These are phyloP conservation scores for Acacia melanoxylon DNA, from an alignment of 306 rosid genomes.

Conservation along the genomic window DNA sequence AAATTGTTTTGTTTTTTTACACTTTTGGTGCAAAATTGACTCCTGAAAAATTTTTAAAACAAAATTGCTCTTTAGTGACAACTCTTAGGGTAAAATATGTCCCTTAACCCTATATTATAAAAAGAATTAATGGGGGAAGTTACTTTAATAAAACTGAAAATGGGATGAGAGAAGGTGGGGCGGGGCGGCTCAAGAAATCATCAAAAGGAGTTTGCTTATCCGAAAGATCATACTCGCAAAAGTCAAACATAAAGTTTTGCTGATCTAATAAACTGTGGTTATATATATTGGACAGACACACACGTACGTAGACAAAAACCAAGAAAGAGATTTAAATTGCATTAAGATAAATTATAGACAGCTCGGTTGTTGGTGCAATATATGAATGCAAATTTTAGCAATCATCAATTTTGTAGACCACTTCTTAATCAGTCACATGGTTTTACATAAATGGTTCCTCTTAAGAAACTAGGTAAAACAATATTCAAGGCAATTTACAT, in stretches of 20 bases:
- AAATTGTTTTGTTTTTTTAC: too few relatives aligned
- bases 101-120: too few relatives aligned
- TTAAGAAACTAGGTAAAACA: neutral
- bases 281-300: neutral
- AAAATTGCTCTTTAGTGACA: too few relatives aligned
- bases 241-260: constrained; percentile 28
- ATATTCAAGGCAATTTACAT: neutral
- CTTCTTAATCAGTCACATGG: neutral
- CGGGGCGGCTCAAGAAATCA: constrained; percentile 6
- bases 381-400: neutral
- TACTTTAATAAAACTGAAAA: constrained; percentile 14
- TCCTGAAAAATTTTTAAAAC: accelerated
- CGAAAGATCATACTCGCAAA: neutral
- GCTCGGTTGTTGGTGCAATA: neutral
- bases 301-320: neutral
- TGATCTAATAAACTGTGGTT: neutral
- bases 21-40: too few relatives aligned
- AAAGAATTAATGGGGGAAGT: neutral
- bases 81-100: accelerated
- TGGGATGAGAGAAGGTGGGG: neutral
- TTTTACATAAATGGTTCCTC: neutral
- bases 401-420: neutral
- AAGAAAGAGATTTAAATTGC: neutral
- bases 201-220: constrained; percentile 18
- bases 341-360: neutral